phyloP scores from a whole-genome alignment of 2,329 filamentous ascomycete species.

The Diatrype stigma region DNA sequence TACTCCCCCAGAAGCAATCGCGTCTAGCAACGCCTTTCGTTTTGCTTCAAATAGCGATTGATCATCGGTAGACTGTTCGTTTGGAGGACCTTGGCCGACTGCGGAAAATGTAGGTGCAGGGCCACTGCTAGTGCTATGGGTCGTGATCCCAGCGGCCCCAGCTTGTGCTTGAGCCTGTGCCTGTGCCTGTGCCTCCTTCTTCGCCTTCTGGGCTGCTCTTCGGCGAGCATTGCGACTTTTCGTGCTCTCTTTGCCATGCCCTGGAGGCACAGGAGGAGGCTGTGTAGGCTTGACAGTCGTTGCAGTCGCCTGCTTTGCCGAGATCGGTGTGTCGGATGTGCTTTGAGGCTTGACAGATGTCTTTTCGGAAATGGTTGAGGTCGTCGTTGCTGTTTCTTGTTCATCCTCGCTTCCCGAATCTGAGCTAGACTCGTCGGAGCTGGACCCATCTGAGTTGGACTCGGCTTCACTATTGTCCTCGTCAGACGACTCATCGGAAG shows the following conservation, averaged over 20 bases:
- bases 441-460: slow-evolving; percentile 3
- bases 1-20: slow-evolving; percentile 47
- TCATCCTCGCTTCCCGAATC: slow-evolving; percentile 7
- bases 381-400: not conserved
- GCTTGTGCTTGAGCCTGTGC: slow-evolving; percentile 10
- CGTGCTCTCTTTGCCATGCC: slow-evolving; percentile 38
- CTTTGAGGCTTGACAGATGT: not conserved
- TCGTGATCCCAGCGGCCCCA: not conserved
- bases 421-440: slow-evolving; percentile 5
- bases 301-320: slow-evolving; percentile 2
- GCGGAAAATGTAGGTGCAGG: not conserved
- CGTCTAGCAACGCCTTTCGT: slow-evolving; percentile 46
- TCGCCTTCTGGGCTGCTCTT: slow-evolving; percentile 32
- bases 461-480: slow-evolving; percentile 11
- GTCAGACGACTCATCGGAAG: slow-evolving; percentile 15
- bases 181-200: slow-evolving; percentile 20
- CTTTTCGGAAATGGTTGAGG: not conserved
- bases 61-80: slow-evolving; percentile 30
- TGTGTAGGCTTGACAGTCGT: slow-evolving; percentile 2
- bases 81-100: slow-evolving; percentile 6
- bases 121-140: not conserved
- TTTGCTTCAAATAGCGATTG: slow-evolving; percentile 44
- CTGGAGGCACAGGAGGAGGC: slow-evolving; percentile 23
- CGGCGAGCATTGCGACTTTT: slow-evolving; percentile 50
- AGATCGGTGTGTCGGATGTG: not conserved